These are phyloP conservation scores for Alloascoidea hylecoeti DNA, from an alignment of 805 yeast species.

Conservation along the genomic window DNA sequence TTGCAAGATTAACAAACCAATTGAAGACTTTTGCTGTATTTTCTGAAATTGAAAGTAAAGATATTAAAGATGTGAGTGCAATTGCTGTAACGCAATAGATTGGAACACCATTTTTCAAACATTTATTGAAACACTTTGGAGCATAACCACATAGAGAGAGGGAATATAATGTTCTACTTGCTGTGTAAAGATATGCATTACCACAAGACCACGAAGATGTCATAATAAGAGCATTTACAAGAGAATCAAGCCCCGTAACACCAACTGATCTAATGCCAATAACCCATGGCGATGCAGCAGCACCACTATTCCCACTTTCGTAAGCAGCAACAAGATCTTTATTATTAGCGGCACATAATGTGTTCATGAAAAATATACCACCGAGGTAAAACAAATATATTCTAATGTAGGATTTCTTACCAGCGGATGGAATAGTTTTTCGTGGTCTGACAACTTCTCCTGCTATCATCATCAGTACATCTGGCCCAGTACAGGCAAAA, in stretches of 20 bases:
- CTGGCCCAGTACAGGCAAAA: slow-evolving; percentile 48
- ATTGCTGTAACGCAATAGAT: slow-evolving; percentile 22
- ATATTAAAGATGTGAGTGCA: slow-evolving; percentile 20
- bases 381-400: slow-evolving; percentile 24
- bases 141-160: slow-evolving; percentile 23
- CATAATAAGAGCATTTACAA: slow-evolving; percentile 13
- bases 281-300: slow-evolving; percentile 27
- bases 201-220: slow-evolving; percentile 27
- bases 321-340: slow-evolving; percentile 14
- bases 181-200: slow-evolving; percentile 24
- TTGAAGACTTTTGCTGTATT: slow-evolving; percentile 5
- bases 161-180: slow-evolving; percentile 23
- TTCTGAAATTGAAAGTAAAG: slow-evolving; percentile 17
- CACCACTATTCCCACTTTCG: slow-evolving; percentile 19
- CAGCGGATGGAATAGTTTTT: slow-evolving; percentile 20
- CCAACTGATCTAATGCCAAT: slow-evolving; percentile 15
- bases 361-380: slow-evolving; percentile 23
- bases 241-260: slow-evolving; percentile 21
- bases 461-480: slow-evolving; percentile 41
- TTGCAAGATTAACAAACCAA: slow-evolving; percentile 15
- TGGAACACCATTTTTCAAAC: slow-evolving; percentile 23
- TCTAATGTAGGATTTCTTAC: slow-evolving; percentile 20
- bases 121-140: slow-evolving; percentile 20
- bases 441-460: slow-evolving; percentile 28
- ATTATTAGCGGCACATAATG: slow-evolving; percentile 20